A percentile compares a stretch with the other conserved stretches of the same genome.
phyloP scores from a whole-genome alignment of 1,284 basidiomycete genomes.

The Golubevia sp. region DNA sequence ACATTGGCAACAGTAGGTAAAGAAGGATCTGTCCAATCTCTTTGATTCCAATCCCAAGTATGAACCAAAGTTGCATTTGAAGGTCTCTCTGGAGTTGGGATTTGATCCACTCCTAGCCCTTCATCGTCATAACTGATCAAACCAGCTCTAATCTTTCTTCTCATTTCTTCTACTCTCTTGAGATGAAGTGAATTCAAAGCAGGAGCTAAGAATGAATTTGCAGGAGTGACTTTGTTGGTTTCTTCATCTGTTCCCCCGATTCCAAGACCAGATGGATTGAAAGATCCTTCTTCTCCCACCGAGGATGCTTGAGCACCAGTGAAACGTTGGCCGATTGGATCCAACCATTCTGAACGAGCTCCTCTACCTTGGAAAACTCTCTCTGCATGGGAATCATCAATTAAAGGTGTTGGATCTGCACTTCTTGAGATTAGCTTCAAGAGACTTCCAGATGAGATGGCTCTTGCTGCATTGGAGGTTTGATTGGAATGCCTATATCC shows the following conservation, averaged over 20 bases:
- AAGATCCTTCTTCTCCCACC: constrained; percentile 36
- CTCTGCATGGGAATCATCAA: constrained; percentile 53
- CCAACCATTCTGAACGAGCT: constrained; percentile 40
- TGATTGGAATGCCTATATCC: constrained; percentile 39
- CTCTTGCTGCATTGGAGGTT: constrained; percentile 33
- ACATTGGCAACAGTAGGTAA: constrained; percentile 10
- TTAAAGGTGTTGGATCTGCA: constrained; percentile 39
- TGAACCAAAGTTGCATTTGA: constrained; percentile 33
- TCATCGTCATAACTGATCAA: constrained; percentile 23
- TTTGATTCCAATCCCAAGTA: constrained; percentile 41
- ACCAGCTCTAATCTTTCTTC: constrained; percentile 27
- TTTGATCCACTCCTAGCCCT: constrained; percentile 18
- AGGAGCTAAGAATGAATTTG: neutral
- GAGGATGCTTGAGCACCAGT: constrained; percentile 29
- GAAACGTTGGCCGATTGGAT: constrained; percentile 30
- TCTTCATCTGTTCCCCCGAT: constrained; percentile 24
- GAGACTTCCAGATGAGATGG: constrained; percentile 30
- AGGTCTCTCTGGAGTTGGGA: neutral
- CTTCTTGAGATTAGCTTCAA: constrained; percentile 38
- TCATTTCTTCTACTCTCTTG: constrained; percentile 6
- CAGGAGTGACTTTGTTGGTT: neutral
- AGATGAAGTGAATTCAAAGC: neutral
- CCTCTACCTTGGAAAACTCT: constrained; percentile 53
- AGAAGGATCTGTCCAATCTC: constrained; percentile 25
- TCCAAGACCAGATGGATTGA: constrained; percentile 31